Percentiles rank a stretch among this genome's conserved stretches.
Evolutionary conservation across 2,329 filamentous ascomycete species (phyloP).

Genomic region (Colletotrichum truncatum): DNA sequence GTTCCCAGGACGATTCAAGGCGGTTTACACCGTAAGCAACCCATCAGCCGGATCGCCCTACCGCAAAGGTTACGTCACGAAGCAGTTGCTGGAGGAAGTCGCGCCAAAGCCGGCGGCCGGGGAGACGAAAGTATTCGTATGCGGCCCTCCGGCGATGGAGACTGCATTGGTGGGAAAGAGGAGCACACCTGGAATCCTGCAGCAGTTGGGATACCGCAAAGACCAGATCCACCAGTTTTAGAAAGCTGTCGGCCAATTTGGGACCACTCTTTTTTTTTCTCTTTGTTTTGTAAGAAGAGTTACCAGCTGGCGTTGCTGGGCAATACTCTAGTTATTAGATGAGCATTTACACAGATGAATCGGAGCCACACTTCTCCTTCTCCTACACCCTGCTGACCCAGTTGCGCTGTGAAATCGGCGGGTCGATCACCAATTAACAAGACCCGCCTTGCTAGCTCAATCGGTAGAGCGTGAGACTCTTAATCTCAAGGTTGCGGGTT

Average conservation of each 20-base stretch:
- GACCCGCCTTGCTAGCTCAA: conserved; percentile 65
- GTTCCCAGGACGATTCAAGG: conserved; percentile 65
- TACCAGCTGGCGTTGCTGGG: background rate
- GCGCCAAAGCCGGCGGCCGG: conserved; percentile 40
- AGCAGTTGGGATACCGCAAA: conserved; percentile 65
- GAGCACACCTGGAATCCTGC: conserved; percentile 58
- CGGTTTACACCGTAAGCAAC: conserved; percentile 65
- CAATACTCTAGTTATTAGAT: background rate
- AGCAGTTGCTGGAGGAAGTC: conserved; percentile 62
- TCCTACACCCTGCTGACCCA: background rate
- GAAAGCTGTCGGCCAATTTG: background rate
- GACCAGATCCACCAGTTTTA: conserved; percentile 68
- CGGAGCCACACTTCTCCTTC: too few species aligned
- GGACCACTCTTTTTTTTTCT: background rate
- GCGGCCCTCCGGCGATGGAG: conserved; percentile 76
- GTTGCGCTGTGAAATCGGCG: background rate
- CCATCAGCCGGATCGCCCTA: conserved; percentile 50
- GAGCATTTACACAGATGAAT: background rate
- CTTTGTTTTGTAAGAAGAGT: background rate
- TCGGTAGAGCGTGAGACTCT: conserved; percentile 81
- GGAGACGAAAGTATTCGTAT: conserved; percentile 71
- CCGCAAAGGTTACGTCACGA: conserved; percentile 66
- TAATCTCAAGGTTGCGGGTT: conserved; percentile 44
- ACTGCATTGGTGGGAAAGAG: conserved; percentile 59
- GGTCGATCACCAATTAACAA: background rate